Conservation (phyloP, 1,284 basidiomycete genomes). For the Coniferiporia weirii region DNA sequence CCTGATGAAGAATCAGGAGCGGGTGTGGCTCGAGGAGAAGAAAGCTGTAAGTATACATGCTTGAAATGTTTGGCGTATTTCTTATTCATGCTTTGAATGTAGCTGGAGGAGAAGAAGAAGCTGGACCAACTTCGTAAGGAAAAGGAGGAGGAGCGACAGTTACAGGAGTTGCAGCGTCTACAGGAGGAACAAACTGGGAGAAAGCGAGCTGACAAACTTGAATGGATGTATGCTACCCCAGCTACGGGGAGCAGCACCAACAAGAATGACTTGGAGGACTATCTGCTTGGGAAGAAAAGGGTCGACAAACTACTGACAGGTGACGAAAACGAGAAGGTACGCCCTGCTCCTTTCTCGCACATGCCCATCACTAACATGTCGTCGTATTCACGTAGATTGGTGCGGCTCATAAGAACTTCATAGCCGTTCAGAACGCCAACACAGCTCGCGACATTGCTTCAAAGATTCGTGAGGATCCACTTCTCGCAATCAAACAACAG, state of each 20-base stretch:
- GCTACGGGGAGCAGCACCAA: slow-evolving; percentile 80
- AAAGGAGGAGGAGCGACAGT: slow-evolving; percentile 93
- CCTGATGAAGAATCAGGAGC: slow-evolving; percentile 97
- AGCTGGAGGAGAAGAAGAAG: slow-evolving; percentile 98
- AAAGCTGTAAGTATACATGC: slow-evolving; percentile 62
- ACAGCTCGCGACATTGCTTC: slow-evolving; percentile 82
- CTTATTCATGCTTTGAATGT: slow-evolving; percentile 16
- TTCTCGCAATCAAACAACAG: slow-evolving; percentile 95
- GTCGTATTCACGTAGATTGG: slow-evolving; percentile 50
- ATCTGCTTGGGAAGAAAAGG: slow-evolving; percentile 95
- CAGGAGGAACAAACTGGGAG: slow-evolving; percentile 94
- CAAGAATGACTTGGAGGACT: slow-evolving; percentile 91
- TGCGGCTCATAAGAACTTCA: slow-evolving; percentile 83
- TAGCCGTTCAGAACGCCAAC: slow-evolving; percentile 92
- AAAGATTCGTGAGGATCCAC: slow-evolving; percentile 94
- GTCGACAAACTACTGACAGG: slow-evolving; percentile 93
- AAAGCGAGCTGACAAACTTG: slow-evolving; percentile 89
- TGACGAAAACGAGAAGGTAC: slow-evolving; percentile 83
- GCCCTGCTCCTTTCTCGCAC: slow-evolving; percentile 22
- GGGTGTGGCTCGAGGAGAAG: slow-evolving; percentile 98
- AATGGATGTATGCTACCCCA: slow-evolving; percentile 99
- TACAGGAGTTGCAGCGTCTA: slow-evolving; percentile 92
- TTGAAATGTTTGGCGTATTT: background rate
- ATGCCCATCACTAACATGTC: background rate
- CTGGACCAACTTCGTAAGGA: slow-evolving; percentile 94